phyloP scores from a whole-genome alignment of 2,329 filamentous ascomycete genomes.

The Penicillium glabrum region DNA sequence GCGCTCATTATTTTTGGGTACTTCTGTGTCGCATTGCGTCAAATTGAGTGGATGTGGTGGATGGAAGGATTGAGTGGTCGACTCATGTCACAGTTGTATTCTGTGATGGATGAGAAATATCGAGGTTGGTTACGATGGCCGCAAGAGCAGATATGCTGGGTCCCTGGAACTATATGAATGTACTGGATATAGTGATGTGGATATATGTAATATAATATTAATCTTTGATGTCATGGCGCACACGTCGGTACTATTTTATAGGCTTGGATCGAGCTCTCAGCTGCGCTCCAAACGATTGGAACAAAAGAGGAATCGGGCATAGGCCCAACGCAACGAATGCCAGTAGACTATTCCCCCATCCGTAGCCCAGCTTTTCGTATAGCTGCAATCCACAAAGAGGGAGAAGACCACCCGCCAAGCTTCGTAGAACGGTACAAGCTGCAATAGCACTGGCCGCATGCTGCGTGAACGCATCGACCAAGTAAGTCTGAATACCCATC shows the following conservation, averaged over 20 bases:
- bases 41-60: slow-evolving; percentile 5
- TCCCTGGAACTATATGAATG: not conserved
- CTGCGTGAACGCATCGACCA: slow-evolving; percentile 4
- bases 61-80: slow-evolving; percentile 1
- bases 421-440: slow-evolving; percentile 22
- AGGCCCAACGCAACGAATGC: slow-evolving; percentile 52
- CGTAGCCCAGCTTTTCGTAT: slow-evolving; percentile 59
- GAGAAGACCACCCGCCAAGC: slow-evolving; percentile 56
- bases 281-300: not conserved
- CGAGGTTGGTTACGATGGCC: not conserved
- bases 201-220: not conserved
- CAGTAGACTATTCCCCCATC: slow-evolving; percentile 59
- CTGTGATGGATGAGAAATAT: not conserved
- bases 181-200: not conserved
- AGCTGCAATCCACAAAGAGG: slow-evolving; percentile 59
- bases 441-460: slow-evolving; percentile 8
- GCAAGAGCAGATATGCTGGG: not conserved
- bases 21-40: not conserved
- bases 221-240: not conserved
- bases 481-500: slow-evolving; percentile 7
- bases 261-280: not conserved
- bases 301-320: slow-evolving; percentile 44
- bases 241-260: not conserved
- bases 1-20: not conserved
- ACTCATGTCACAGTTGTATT: not conserved